Conservation (phyloP, 441 rosid species). For the Brassica balearica region DNA sequence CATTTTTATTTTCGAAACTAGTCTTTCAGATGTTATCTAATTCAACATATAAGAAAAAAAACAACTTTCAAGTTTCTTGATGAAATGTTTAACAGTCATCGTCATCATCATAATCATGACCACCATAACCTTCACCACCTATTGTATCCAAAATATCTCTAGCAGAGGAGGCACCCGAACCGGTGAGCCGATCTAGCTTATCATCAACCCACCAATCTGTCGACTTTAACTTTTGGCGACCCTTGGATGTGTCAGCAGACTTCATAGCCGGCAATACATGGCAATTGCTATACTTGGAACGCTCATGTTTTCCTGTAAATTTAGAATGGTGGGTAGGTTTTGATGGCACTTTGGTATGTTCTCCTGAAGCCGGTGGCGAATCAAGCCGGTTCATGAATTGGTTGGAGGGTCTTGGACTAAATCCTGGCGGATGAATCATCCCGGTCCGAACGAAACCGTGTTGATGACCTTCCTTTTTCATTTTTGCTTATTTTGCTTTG, state of each 20-base stretch:
- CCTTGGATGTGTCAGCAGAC: conserved; percentile 2
- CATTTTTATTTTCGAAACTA: too few species aligned
- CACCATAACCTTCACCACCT: conserved; percentile 23
- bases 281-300: conserved; percentile 25
- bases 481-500: conserved; percentile 14
- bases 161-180: conserved; percentile 26
- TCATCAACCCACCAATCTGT: conserved; percentile 20
- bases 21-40: neutral
- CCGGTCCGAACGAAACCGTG: conserved; percentile 24
- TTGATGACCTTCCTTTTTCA: conserved; percentile 40
- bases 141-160: conserved; percentile 20
- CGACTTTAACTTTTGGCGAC: conserved; percentile 24
- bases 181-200: conserved; percentile 26
- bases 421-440: conserved; percentile 17
- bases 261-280: conserved; percentile 32
- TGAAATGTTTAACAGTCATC: neutral
- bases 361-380: conserved; percentile 27
- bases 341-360: conserved; percentile 27
- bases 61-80: neutral
- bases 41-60: neutral
- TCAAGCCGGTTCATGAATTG: neutral
- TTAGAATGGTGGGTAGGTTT: conserved; percentile 35
- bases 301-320: neutral
- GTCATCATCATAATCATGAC: neutral
- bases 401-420: conserved; percentile 11